Evolutionary conservation across 768 basidiomycete species (phyloP).

Genomic region (Leccinum variicolor): DNA sequence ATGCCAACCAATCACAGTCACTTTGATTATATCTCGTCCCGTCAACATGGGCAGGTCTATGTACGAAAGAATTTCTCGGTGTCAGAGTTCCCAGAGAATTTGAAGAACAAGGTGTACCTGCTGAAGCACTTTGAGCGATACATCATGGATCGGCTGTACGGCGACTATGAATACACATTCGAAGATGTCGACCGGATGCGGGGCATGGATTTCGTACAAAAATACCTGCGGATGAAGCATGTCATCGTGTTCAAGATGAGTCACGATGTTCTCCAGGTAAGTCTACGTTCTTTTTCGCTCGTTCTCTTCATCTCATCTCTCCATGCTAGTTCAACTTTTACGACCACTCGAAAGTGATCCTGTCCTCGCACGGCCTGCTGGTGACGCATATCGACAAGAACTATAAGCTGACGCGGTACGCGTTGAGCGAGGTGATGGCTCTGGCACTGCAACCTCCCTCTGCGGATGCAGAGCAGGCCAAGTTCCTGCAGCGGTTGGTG

Average conservation of each 20-base stretch:
- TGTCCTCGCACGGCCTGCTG: conserved; percentile 74
- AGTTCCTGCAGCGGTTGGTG: conserved; percentile 60
- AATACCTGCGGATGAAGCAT: conserved; percentile 94
- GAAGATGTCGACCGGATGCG: conserved; percentile 61
- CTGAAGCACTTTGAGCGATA: conserved; percentile 93
- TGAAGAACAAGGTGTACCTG: conserved; percentile 89
- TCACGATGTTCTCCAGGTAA: conserved; percentile 91
- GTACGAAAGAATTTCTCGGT: conserved; percentile 71
- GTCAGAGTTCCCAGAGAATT: conserved; percentile 69
- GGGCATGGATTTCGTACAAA: conserved; percentile 95
- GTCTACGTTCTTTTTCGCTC: conserved; percentile 15
- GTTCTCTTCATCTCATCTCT: neutral
- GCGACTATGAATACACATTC: conserved; percentile 81
- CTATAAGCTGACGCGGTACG: conserved; percentile 72
- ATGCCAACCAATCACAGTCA: conserved; percentile 39
- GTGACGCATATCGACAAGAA: conserved; percentile 92
- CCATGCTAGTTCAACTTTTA: conserved; percentile 90
- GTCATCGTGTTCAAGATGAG: conserved; percentile 96
- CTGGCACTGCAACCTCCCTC: conserved; percentile 40
- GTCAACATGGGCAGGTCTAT: conserved; percentile 61
- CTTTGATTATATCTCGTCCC: conserved; percentile 83
- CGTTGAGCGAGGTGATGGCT: conserved; percentile 68
- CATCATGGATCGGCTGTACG: conserved; percentile 87
- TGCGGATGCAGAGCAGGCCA: conserved; percentile 52
- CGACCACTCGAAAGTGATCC: conserved; percentile 93